Evolutionary conservation across 345 rosid species (phyloP).

Genomic region (Melastoma malabathricum): DNA sequence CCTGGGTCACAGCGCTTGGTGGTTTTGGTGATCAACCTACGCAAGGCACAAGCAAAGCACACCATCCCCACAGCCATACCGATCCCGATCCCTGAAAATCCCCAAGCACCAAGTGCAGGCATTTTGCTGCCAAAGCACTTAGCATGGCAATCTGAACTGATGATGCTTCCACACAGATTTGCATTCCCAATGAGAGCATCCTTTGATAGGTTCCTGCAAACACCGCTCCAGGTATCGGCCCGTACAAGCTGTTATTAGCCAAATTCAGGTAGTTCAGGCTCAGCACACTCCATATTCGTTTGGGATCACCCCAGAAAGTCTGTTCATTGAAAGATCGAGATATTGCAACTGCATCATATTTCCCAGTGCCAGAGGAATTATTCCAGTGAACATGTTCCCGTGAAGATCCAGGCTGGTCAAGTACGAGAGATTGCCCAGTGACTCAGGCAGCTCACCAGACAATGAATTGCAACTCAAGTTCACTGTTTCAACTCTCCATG

Average conservation of each 20-base stretch:
- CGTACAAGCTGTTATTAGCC: slow-evolving; percentile 45
- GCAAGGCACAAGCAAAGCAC: slow-evolving; percentile 18
- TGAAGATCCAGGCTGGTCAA: slow-evolving; percentile 55
- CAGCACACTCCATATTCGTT: slow-evolving; percentile 34
- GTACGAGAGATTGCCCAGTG: slow-evolving; percentile 57
- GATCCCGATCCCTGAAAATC: slow-evolving; percentile 28
- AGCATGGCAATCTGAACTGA: slow-evolving; percentile 36
- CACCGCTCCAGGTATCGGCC: slow-evolving; percentile 47
- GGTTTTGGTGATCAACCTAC: slow-evolving; percentile 30
- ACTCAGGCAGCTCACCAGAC: slow-evolving; percentile 33
- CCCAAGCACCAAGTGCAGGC: slow-evolving; percentile 33
- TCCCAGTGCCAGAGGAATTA: slow-evolving; percentile 46
- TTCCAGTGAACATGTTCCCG: slow-evolving; percentile 43
- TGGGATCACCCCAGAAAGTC: slow-evolving; percentile 53
- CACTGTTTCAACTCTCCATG: slow-evolving; percentile 57
- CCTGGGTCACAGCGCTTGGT: slow-evolving; percentile 23
- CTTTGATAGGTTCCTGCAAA: slow-evolving; percentile 42
- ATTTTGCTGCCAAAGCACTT: slow-evolving; percentile 16
- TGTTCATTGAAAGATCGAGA: slow-evolving; percentile 51
- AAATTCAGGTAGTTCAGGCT: slow-evolving; percentile 35
- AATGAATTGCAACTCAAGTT: slow-evolving; percentile 57
- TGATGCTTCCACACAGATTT: slow-evolving; percentile 37
- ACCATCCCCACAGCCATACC: slow-evolving; percentile 28
- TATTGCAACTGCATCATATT: slow-evolving; percentile 51
- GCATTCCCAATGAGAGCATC: slow-evolving; percentile 42